Evolutionary conservation across 2,329 filamentous ascomycete genomes (phyloP).

Genomic region (Pestalotiopsis sp.): DNA sequence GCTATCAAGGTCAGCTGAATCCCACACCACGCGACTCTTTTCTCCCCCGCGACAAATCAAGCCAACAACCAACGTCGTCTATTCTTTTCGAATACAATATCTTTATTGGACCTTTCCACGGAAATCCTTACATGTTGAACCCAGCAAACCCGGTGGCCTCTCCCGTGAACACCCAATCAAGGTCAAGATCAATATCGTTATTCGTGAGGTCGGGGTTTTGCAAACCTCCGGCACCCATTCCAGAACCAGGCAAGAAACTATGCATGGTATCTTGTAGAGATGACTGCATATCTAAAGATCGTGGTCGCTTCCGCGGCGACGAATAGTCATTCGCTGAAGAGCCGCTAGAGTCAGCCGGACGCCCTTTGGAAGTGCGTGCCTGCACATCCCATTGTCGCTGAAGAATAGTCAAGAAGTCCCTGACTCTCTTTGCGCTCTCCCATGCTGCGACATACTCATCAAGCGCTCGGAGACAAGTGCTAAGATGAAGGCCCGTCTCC

Average conservation of each 20-base stretch:
- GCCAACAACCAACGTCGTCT: background rate
- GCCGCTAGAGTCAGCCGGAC: background rate
- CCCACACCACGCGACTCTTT: background rate
- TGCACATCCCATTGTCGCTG: constrained; percentile 16
- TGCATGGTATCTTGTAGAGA: background rate
- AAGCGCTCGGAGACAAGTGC: constrained; percentile 19
- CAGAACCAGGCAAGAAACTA: background rate
- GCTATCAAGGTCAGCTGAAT: background rate
- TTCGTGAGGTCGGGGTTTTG: background rate
- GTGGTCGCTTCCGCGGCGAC: background rate
- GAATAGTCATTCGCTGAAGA: background rate
- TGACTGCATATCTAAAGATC: background rate
- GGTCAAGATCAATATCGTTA: background rate
- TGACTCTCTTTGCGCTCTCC: constrained; percentile 19
- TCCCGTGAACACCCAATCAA: background rate
- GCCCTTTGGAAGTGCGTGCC: background rate
- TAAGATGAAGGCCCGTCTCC: constrained; percentile 17
- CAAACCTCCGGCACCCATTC: background rate
- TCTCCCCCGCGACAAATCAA: background rate
- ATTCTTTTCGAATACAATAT: background rate
- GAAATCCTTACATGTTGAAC: background rate
- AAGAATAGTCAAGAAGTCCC: constrained; percentile 16
- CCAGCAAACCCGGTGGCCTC: background rate
- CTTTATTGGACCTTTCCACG: background rate
- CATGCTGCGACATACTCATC: constrained; percentile 21